Evolutionary conservation across 2,329 filamentous ascomycete species (phyloP), one percentile per base, ranked within the genome.

Genomic region (Tolypocladium inflatum): DNA sequence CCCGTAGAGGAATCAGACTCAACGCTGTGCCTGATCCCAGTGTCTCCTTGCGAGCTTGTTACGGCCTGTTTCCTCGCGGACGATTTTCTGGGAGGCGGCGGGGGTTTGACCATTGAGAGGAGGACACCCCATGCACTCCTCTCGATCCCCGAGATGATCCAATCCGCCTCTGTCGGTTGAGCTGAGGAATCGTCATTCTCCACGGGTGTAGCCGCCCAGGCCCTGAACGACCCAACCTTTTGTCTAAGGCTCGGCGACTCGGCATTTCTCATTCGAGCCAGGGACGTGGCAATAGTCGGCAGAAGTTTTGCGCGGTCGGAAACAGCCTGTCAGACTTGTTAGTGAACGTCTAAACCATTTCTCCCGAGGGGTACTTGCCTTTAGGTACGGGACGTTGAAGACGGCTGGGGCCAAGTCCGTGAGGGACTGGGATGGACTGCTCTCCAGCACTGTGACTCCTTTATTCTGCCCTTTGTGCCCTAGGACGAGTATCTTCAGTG

Each of bases 351-450:
- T 26, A 30, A 11, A 7, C 19, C 9, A 33, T 35, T 8, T 15
- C 26, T n/a, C 13, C 2, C 6, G 21, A 26, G 8, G 6, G 23
- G 15, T 17, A 19, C 58, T 41, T 64, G 74, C 74, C 62, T 68
- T 67, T 15, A 75, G 63, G 63, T 74, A 73, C 19, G 65, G 62
- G 33, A 71, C 63, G 55, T 74, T 62, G 35, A 76, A 75, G 19
- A 75, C 70, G 19, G 70, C 70, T 0, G 74, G 74, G 4, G 66
- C 65, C 7, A 75, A 52, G 3, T 57, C 58, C 2, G 61, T 60
- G 11, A 76, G 62, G 9, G 68, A 64, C 15, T 61, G 60, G 4
- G 62, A 48, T 19, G 60, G 48, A 13, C 51, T 63, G n/a, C 58
- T 58, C 2, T 63, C 57, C 7, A 58, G 21, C 1, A 67, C 56